phyloP scores from a whole-genome alignment of 495 filamentous ascomycete species.

The Xylaria venustula region DNA sequence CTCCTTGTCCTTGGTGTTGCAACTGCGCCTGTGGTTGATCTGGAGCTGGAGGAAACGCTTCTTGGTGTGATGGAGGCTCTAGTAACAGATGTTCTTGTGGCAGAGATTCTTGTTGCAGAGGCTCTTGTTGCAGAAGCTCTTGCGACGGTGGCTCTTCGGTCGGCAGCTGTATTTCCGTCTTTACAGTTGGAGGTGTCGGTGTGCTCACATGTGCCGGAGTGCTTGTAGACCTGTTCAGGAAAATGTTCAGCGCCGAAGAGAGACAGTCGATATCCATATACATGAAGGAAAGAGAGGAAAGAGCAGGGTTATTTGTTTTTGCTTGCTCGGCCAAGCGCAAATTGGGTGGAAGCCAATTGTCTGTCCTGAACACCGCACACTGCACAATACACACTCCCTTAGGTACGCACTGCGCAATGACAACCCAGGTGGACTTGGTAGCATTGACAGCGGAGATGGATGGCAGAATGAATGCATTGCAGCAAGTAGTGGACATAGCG shows the following conservation, averaged over 20 bases:
- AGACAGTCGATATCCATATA: not conserved
- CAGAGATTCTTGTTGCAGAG: too few species aligned
- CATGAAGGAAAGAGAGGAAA: not conserved
- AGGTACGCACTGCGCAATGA: constrained; percentile 1
- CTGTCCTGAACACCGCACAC: too few species aligned
- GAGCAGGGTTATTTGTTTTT: not conserved
- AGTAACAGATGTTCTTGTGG: too few species aligned
- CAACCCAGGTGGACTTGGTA: not conserved
- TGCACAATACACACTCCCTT: not conserved
- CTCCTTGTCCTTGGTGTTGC: too few species aligned
- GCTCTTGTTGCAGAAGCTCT: not conserved
- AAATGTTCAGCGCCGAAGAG: not conserved
- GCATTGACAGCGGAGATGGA: not conserved
- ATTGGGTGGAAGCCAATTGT: not conserved
- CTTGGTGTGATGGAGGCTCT: too few species aligned
- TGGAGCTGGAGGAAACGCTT: too few species aligned
- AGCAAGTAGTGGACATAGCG: constrained; percentile 2
- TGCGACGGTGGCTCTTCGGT: not conserved
- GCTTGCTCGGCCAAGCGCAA: too few species aligned
- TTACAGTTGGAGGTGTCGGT: not conserved
- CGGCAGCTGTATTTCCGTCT: constrained; percentile 1
- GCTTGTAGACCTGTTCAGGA: not conserved
- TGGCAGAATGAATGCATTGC: not conserved
- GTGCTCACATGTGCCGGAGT: not conserved
- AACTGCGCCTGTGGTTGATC: too few species aligned